These are phyloP conservation scores for Hemileia vastatrix DNA, from an alignment of 1,284 basidiomycete species.

Conservation along the genomic window DNA sequence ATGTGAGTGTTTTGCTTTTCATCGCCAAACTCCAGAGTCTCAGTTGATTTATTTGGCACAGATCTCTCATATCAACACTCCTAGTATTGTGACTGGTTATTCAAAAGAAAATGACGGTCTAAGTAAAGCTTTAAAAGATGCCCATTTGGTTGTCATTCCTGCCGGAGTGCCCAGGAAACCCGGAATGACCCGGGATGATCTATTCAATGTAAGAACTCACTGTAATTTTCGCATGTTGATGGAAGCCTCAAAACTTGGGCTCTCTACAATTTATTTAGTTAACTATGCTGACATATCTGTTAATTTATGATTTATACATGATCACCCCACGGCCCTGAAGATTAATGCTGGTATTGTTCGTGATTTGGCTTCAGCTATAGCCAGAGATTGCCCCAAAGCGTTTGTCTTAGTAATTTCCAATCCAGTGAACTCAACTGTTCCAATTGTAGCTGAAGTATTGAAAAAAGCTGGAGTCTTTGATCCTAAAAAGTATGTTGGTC, in stretches of 20 bases:
- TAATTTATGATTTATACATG: too few relatives aligned
- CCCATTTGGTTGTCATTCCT: constrained; percentile 87
- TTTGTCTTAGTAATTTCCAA: constrained; percentile 94
- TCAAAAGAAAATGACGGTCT: constrained; percentile 64
- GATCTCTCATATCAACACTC: constrained; percentile 70
- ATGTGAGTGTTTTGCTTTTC: constrained; percentile 13
- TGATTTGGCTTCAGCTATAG: constrained; percentile 81
- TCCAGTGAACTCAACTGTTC: constrained; percentile 74
- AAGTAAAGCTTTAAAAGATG: constrained; percentile 72
- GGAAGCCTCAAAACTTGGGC: neutral
- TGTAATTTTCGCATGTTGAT: neutral
- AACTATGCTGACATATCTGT: neutral
- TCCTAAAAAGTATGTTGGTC: constrained; percentile 55
- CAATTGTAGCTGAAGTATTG: constrained; percentile 86
- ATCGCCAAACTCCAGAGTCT: constrained; percentile 51
- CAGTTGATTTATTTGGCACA: constrained; percentile 49
- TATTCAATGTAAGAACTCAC: constrained; percentile 72
- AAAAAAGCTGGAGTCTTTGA: constrained; percentile 91
- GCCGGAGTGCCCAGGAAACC: constrained; percentile 58
- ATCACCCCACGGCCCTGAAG: too few relatives aligned
- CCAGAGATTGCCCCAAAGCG: constrained; percentile 76
- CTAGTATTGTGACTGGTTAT: constrained; percentile 70
- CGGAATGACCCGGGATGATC: constrained; percentile 88
- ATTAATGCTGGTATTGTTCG: constrained; percentile 93
- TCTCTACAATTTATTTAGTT: neutral